phyloP scores from a whole-genome alignment of 305 asterid genomes.

The Fraxinus greggii region DNA sequence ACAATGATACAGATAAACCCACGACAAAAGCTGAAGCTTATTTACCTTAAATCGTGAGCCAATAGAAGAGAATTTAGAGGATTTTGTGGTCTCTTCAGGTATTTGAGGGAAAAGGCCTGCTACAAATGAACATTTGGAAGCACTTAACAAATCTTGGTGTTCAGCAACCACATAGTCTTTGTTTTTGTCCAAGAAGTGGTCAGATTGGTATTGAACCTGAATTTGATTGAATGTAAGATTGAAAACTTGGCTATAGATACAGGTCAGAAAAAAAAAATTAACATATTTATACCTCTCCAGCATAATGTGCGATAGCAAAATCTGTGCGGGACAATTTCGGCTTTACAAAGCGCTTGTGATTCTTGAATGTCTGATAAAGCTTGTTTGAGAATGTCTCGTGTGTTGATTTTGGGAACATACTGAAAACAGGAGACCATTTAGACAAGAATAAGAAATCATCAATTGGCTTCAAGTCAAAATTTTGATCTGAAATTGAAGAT shows the following conservation, averaged over 20 bases:
- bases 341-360: constrained; percentile 86
- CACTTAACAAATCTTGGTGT: constrained; percentile 88
- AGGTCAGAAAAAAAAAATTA: constrained; percentile 18
- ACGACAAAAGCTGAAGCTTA: constrained; percentile 21
- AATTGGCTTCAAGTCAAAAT: constrained; percentile 14
- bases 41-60: constrained; percentile 97
- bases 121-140: constrained; percentile 87
- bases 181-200: constrained; percentile 96
- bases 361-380: constrained; percentile 92
- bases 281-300: constrained; percentile 81
- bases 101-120: constrained; percentile 93
- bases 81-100: constrained; percentile 78
- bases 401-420: constrained; percentile 98
- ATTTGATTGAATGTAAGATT: constrained; percentile 31
- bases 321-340: constrained; percentile 96
- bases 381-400: constrained; percentile 95
- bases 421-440: constrained; percentile 41
- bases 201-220: constrained; percentile 92
- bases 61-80: constrained; percentile 94
- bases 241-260: constrained; percentile 20
- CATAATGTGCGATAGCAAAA: constrained; percentile 84
- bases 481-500: constrained; percentile 7
- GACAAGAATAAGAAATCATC: constrained; percentile 27
- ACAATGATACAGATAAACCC: constrained; percentile 1
- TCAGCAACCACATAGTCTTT: constrained; percentile 97